A percentile compares a stretch with the other conserved stretches of the same genome.
Conservation (phyloP, 345 rosid genomes). For the Raphanus raphanistrum region DNA sequence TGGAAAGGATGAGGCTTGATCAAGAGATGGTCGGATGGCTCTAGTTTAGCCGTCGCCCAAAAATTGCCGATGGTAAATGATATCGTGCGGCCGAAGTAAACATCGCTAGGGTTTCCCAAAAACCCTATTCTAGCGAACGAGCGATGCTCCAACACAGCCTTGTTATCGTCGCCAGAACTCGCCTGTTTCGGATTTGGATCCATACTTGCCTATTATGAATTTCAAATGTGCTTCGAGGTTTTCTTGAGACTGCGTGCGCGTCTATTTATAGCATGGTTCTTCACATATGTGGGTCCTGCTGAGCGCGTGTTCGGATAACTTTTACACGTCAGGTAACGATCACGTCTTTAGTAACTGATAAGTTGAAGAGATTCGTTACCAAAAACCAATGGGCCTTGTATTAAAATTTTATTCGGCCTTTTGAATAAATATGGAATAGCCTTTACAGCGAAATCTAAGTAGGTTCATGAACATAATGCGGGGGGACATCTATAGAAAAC, state of each 20-base stretch:
- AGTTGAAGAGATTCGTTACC: background rate
- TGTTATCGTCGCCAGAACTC: background rate
- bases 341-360: background rate
- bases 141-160: constrained; percentile 47
- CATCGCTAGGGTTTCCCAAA: constrained; percentile 77
- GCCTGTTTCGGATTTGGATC: background rate
- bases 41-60: constrained; percentile 63
- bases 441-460: background rate
- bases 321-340: constrained; percentile 7
- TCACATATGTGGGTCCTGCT: background rate
- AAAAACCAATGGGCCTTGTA: background rate
- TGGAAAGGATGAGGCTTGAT: constrained; percentile 76
- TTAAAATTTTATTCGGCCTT: background rate
- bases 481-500: background rate
- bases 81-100: constrained; percentile 67
- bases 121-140: constrained; percentile 65
- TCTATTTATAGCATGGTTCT: background rate
- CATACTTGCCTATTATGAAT: background rate
- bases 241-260: background rate
- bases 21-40: constrained; percentile 65
- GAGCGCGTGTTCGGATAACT: background rate
- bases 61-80: constrained; percentile 63
- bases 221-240: background rate
- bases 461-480: background rate
- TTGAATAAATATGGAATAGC: background rate